These are phyloP conservation scores for Candida sp. DNA, from an alignment of 1,139 yeast genomes.

Conservation along the genomic window DNA sequence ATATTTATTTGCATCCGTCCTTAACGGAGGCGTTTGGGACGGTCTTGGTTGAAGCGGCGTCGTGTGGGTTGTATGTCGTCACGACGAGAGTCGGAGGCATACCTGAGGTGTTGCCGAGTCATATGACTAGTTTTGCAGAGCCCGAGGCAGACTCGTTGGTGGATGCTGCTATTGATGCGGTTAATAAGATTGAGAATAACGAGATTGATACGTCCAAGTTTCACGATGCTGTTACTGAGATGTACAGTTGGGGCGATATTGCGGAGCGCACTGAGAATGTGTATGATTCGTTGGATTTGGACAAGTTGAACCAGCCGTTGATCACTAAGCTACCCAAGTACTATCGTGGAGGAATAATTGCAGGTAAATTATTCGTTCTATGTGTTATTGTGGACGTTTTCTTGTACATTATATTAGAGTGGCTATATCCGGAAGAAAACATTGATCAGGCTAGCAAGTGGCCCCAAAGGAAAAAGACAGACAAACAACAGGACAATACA, in stretches of 20 bases:
- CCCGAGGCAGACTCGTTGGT: constrained; percentile 84
- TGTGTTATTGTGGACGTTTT: constrained; percentile 83
- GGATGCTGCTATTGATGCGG: constrained; percentile 69
- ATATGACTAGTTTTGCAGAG: constrained; percentile 92
- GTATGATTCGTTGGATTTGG: constrained; percentile 60
- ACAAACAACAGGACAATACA: not conserved
- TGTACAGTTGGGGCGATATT: constrained; percentile 95
- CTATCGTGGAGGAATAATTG: constrained; percentile 81
- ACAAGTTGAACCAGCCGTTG: constrained; percentile 51
- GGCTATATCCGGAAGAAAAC: constrained; percentile 65
- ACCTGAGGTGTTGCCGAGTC: constrained; percentile 92
- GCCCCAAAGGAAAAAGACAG: constrained; percentile 49
- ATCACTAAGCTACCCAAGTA: constrained; percentile 56
- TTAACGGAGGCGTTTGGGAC: constrained; percentile 99
- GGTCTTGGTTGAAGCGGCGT: constrained; percentile 96
- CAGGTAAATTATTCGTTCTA: constrained; percentile 80
- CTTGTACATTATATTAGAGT: constrained; percentile 64
- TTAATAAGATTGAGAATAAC: constrained; percentile 57
- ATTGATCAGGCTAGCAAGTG: constrained; percentile 82
- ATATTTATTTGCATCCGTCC: constrained; percentile 92
- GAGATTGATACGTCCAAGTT: constrained; percentile 73
- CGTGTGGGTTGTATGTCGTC: constrained; percentile 93
- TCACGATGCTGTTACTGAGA: constrained; percentile 74
- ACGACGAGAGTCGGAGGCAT: constrained; percentile 98
- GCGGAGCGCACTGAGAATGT: constrained; percentile 87